Percentiles rank a stretch among this genome's conserved stretches.
Conservation (phyloP, 768 basidiomycete species). For the Collybia sp. region DNA sequence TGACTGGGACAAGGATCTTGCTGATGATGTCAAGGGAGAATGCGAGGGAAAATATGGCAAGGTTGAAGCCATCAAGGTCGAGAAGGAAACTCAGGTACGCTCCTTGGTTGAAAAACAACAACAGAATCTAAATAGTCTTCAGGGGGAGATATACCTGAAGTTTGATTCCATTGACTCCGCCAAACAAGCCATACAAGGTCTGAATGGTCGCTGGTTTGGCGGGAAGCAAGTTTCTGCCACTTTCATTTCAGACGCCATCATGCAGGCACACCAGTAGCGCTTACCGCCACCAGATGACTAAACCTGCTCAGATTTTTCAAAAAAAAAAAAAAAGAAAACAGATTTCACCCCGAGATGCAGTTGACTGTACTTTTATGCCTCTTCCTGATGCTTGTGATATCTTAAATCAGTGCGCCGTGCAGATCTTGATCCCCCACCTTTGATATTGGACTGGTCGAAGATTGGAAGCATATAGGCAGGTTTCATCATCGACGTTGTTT, state of each 20-base stretch:
- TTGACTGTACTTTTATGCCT: constrained; percentile 27
- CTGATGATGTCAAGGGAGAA: constrained; percentile 94
- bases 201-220: constrained; percentile 97
- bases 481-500: constrained; percentile 27
- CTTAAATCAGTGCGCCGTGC: constrained; percentile 23
- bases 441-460: constrained; percentile 9
- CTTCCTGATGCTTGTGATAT: constrained; percentile 19
- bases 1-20: constrained; percentile 96
- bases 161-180: constrained; percentile 78
- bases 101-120: not conserved
- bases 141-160: constrained; percentile 98
- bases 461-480: constrained; percentile 32
- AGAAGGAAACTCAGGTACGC: constrained; percentile 85
- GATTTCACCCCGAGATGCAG: constrained; percentile 22
- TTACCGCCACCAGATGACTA: constrained; percentile 18
- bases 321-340: too few species aligned
- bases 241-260: constrained; percentile 91
- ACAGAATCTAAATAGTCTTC: constrained; percentile 8
- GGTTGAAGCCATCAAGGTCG: constrained; percentile 86
- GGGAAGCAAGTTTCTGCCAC: constrained; percentile 83
- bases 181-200: constrained; percentile 78
- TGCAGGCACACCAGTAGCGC: constrained; percentile 80
- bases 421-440: constrained; percentile 19
- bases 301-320: constrained; percentile 23
- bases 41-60: constrained; percentile 87